Conservation (phyloP, 2,329 filamentous ascomycete species). For the Allantophomopsis cytisporea region DNA sequence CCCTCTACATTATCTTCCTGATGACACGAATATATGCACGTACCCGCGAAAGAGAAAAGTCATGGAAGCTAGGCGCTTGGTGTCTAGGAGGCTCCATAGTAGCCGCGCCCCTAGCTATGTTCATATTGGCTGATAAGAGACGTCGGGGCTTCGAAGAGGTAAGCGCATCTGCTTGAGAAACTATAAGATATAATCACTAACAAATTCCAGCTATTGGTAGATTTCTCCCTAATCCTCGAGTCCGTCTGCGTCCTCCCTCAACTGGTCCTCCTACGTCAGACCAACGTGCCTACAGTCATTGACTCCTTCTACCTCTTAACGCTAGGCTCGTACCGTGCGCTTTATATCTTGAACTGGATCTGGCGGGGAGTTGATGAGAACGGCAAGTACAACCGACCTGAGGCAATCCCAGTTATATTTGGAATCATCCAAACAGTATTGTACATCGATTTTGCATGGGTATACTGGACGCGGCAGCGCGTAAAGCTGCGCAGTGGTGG, state of each 20-base stretch:
- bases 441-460: constrained; percentile 92
- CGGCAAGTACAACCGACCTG: constrained; percentile 30
- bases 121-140: constrained; percentile 43
- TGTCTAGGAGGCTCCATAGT: constrained; percentile 52
- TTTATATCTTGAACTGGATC: constrained; percentile 92
- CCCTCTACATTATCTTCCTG: constrained; percentile 72
- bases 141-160: constrained; percentile 37
- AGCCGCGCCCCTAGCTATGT: constrained; percentile 57
- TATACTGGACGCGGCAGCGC: constrained; percentile 85
- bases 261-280: constrained; percentile 81
- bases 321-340: constrained; percentile 72
- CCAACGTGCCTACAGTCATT: constrained; percentile 90
- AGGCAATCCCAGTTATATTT: constrained; percentile 69
- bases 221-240: constrained; percentile 85
- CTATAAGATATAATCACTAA: too few relatives aligned
- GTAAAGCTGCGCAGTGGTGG: constrained; percentile 86
- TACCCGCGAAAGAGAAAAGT: constrained; percentile 79
- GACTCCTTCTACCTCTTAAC: constrained; percentile 91
- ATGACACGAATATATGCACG: constrained; percentile 82
- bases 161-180: constrained; percentile 8
- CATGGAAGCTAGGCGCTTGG: constrained; percentile 78
- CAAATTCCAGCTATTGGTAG: constrained; percentile 39
- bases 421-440: constrained; percentile 80
- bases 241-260: constrained; percentile 85
- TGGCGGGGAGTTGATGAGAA: constrained; percentile 43